Base-by-base conservation (phyloP, 2,329 filamentous ascomycete genomes). In the Fusarium sp. region DNA sequence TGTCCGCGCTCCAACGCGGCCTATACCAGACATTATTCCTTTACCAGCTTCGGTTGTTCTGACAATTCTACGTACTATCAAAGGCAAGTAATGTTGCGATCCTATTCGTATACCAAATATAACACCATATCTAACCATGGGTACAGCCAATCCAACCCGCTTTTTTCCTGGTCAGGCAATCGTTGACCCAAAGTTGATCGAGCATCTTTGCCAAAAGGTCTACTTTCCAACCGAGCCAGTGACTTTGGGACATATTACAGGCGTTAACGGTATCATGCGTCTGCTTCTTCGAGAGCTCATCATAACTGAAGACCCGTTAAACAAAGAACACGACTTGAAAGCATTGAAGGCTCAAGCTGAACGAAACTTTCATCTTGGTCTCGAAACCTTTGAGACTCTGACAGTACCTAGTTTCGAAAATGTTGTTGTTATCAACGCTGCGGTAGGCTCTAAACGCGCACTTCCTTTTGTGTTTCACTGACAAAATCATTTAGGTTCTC, bases 141-240 rank as follows among this genome's bases (percentile, higher is more conserved):
- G 2, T 8, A 0, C 7, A 72, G 69, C 41, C 1, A 26, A 53
- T 5, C 40, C 62, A 13, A 47, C 63, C 3, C 41, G 55, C 4
- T 60, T 70, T 7, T 33, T 72, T 4, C 65, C 69, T 2, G 69
- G 66, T 0, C 65, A 70, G 7, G 42, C 64, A 2, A 28, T 72
- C 4, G 58, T 58, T 8, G 62, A 72, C 4, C 15, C 33, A 13
- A 40, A 26, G 3, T 33, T 72, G 1, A 51, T 72, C 15, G 69
- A 72, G 23, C 47, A 54, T 12, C 8, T 71, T 0, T 72, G 69
- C 13, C 69, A 72, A 36, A 62, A 45, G 2, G 59, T 67, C 13
- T 72, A 72, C 20, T 72, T 72, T 15, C 69, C 69, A 5, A 70
- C 59, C 3, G 66, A 63, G 8, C 62, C 69, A 5, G 62, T 66